phyloP scores from a whole-genome alignment of 805 yeast species.

The Saccharomyces kudriavzevii region DNA sequence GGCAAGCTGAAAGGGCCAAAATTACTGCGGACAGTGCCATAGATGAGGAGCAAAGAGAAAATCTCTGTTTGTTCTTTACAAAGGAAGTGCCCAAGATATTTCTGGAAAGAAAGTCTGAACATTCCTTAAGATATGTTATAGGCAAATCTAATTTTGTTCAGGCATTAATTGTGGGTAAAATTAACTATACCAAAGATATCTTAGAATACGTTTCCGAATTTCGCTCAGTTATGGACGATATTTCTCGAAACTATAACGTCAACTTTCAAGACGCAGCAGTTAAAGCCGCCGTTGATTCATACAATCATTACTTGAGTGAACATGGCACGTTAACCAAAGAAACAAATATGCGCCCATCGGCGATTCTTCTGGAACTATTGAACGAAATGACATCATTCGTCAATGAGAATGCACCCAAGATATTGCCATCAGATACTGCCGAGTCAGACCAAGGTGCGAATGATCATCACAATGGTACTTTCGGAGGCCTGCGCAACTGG shows the following conservation, averaged over 20 bases:
- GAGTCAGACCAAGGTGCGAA: slow-evolving; percentile 1
- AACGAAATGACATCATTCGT: slow-evolving; percentile 11
- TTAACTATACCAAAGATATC: slow-evolving; percentile 13
- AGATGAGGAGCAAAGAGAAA: slow-evolving; percentile 20
- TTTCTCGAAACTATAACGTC: slow-evolving; percentile 55
- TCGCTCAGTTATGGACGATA: slow-evolving; percentile 38
- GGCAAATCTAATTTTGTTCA: slow-evolving; percentile 25
- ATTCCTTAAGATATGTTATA: slow-evolving; percentile 18
- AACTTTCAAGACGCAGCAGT: slow-evolving; percentile 72
- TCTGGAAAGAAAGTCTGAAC: slow-evolving; percentile 13
- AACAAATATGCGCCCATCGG: slow-evolving; percentile 11
- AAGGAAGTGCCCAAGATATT: slow-evolving; percentile 23
- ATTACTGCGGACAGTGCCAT: slow-evolving; percentile 15
- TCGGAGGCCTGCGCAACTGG: neutral
- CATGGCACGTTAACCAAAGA: slow-evolving; percentile 7
- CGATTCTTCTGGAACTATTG: slow-evolving; percentile 9
- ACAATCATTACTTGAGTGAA: slow-evolving; percentile 19
- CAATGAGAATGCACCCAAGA: slow-evolving; percentile 10
- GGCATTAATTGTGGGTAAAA: slow-evolving; percentile 18
- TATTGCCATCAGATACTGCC: neutral
- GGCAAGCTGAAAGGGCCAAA: slow-evolving; percentile 15
- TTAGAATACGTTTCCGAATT: slow-evolving; percentile 26
- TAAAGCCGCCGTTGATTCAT: slow-evolving; percentile 47
- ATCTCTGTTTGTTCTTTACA: slow-evolving; percentile 18
- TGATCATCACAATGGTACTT: neutral